These are phyloP conservation scores for Ascoidea rubescens DNA, from an alignment of 805 yeast genomes.

Conservation along the genomic window DNA sequence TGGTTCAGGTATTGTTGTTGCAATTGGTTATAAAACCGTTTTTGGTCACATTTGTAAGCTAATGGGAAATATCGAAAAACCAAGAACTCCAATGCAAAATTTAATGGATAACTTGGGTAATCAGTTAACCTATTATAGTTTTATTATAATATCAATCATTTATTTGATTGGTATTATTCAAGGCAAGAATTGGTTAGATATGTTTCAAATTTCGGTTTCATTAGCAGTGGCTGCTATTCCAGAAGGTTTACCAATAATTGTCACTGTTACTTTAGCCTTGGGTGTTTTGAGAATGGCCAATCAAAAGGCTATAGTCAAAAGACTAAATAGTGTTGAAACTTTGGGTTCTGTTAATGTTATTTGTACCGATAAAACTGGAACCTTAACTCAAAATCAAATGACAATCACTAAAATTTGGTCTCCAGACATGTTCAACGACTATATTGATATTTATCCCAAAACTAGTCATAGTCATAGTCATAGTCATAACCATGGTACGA, in stretches of 20 bases:
- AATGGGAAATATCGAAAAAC: conserved; percentile 93
- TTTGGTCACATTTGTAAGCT: conserved; percentile 91
- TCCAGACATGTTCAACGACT: conserved; percentile 29
- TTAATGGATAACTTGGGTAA: conserved; percentile 94
- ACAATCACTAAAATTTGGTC: conserved; percentile 79
- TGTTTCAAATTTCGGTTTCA: conserved; percentile 96
- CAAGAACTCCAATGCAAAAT: conserved; percentile 91
- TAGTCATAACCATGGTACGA: neutral
- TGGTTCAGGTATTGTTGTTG: conserved; percentile 86
- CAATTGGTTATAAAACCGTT: conserved; percentile 80
- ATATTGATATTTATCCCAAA: neutral
- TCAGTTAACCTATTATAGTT: conserved; percentile 74
- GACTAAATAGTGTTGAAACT: conserved; percentile 91
- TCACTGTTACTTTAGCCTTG: conserved; percentile 89
- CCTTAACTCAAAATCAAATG: conserved; percentile 84
- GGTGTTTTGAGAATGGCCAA: conserved; percentile 96
- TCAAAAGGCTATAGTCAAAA: conserved; percentile 84
- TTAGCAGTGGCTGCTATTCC: conserved; percentile 99
- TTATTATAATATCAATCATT: conserved; percentile 80
- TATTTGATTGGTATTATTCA: conserved; percentile 82
- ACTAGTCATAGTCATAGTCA: neutral
- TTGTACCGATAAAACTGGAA: conserved; percentile 86
- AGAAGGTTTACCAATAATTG: conserved; percentile 96
- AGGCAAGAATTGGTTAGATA: conserved; percentile 92
- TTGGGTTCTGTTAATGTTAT: conserved; percentile 89